Base-by-base conservation (phyloP, 768 basidiomycete genomes). In the Goffeauzyma gilvescens region DNA sequence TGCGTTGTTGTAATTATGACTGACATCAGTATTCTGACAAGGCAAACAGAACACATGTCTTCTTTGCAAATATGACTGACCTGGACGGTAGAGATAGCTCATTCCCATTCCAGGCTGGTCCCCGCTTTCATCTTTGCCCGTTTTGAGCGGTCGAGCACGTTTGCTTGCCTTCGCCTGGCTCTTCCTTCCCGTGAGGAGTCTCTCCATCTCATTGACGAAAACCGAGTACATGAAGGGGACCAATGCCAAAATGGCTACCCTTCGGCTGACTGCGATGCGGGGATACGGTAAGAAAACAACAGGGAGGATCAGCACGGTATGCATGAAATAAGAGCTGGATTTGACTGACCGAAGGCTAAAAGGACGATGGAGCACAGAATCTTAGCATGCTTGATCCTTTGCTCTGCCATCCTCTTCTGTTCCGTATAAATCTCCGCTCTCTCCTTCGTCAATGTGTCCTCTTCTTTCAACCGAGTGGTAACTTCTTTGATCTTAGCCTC, bases 361-460 rank as follows among this genome's bases (percentile, higher is more conserved):
- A 49, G 33, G 13, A 42, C 31, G 18, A 49, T 44, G 10, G 47
- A 39, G 18, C 42, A 39, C 32, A 49, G 30, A 6, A 49, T 36
- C 31, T 49, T 49, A 38, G 44, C 15, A 38, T 49, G 47, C 47
- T 42, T 44, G 20, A 49, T 42, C 6, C 47, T 27, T 22, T 49
- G 41, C 17, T 43, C 36, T 31, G 40, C 27, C 47, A 42, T 26
- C 12, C 41, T 43, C 18, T 38, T 43, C 27, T 33, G 34, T 17
- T 49, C 41, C 14, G 41, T 35, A 30, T 44, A 49, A 17, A 44
- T 44, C 12, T 43, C 32, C 4, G 26, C 32, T 10, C 47, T 22
- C 10, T 44, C 47, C 42, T 41, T 49, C 23, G 38, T 38, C 10
- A 35, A 32, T 33, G 33, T 44, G 41, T 49, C 47, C 34, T 33